Evolutionary conservation across 768 basidiomycete genomes (phyloP), one percentile per base, ranked within the genome.

Genomic region (Suillus luteus): DNA sequence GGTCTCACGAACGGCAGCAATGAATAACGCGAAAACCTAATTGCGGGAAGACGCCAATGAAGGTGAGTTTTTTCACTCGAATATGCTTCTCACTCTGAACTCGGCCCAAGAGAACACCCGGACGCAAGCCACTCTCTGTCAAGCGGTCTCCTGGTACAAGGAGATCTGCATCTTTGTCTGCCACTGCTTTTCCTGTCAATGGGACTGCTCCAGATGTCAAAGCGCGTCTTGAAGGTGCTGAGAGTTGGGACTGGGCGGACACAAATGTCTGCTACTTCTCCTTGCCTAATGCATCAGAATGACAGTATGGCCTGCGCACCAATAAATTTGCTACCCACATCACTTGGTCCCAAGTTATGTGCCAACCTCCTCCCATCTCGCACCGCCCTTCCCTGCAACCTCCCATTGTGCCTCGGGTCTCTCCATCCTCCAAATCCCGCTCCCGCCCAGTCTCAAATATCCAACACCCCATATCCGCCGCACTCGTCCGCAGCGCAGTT

Each of bases 1-100:
- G 96, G 96, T 68, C 89, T 99, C 41, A 94, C 95, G 0, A 92
- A 90, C 3, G 96, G 96, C 41, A 98, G 86, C 74, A 96, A 96
- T 75, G 96, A 98, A 64, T 94, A 95, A 71, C 83, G 93, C 69
- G 97, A 99, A 76, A 91, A 96, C 77, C 79, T 38, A 71, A 71
- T 2, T 66, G 67, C 12, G 76, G 76, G 61, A 68, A 69, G 15
- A 41, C 40, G 57, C 69, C 67, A 67, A 72, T 57, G 44, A 71
- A 71, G 60, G 67, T 64, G 38, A 9, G 52, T 24, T 27, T 46
- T 33, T 37, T 3, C 27, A n/a, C 11, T 3, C 33, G 15, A 2
- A 41, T 24, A 27, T 1, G 5, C 6, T 33, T 19, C 22, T 19
- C 14, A 31, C 27, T 27, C 67, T 66, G 2, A 27, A 75, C 61